These are phyloP conservation scores for Scutellaria baicalensis DNA, from an alignment of 257 asterid species.

Conservation along the genomic window DNA sequence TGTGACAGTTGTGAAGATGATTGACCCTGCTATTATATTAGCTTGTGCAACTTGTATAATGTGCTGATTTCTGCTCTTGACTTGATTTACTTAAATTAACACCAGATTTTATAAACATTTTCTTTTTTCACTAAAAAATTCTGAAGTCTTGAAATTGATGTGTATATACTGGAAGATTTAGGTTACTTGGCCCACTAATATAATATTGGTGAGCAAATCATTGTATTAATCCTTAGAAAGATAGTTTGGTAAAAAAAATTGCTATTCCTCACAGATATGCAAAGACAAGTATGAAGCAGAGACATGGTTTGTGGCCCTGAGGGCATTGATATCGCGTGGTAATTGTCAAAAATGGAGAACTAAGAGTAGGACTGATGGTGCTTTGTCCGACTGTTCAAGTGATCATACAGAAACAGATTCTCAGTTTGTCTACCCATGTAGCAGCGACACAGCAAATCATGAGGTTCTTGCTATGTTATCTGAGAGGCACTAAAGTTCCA, in stretches of 20 bases:
- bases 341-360: slow-evolving; percentile 43
- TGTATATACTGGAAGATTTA: neutral
- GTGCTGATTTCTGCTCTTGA: neutral
- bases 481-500: neutral
- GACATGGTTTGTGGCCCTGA: slow-evolving; percentile 61
- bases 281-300: slow-evolving; percentile 80
- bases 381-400: slow-evolving; percentile 40
- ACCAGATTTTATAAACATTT: neutral
- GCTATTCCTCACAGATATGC: slow-evolving; percentile 48
- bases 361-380: slow-evolving; percentile 25
- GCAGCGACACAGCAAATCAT: slow-evolving; percentile 28
- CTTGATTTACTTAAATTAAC: neutral
- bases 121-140: neutral
- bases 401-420: slow-evolving; percentile 33
- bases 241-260: slow-evolving; percentile 1
- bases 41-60: neutral
- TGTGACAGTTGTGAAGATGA: neutral
- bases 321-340: slow-evolving; percentile 42
- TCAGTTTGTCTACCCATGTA: slow-evolving; percentile 30
- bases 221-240: neutral
- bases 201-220: neutral
- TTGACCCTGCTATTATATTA: neutral
- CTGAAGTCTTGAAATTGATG: neutral
- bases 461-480: slow-evolving; percentile 43
- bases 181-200: neutral